Percentiles rank a stretch among this genome's conserved stretches.
These are phyloP conservation scores for Keithomyces neogunnii DNA, from an alignment of 2,329 filamentous ascomycete genomes.

Conservation along the genomic window DNA sequence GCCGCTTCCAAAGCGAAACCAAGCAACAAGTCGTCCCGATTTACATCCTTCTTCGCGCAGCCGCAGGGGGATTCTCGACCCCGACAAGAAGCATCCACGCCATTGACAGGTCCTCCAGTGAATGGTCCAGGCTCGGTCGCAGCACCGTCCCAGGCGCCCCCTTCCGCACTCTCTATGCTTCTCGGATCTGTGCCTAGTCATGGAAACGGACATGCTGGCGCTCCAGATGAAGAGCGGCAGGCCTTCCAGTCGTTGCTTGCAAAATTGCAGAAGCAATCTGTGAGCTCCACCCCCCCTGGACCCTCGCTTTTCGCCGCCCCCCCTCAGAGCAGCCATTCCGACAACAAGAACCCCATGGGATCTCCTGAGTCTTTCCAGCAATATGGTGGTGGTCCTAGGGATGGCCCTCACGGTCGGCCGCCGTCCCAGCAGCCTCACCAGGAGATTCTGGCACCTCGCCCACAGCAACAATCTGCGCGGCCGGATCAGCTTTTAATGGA, in stretches of 20 bases:
- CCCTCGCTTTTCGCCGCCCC: constrained; percentile 35
- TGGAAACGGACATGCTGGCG: not conserved
- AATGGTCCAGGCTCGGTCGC: constrained; percentile 6
- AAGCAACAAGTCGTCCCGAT: constrained; percentile 64
- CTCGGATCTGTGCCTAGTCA: not conserved
- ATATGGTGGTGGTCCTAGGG: constrained; percentile 35
- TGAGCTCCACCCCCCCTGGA: constrained; percentile 36
- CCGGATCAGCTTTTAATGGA: constrained; percentile 55
- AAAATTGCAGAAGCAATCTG: constrained; percentile 61
- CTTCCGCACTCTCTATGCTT: constrained; percentile 3
- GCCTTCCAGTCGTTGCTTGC: constrained; percentile 76
- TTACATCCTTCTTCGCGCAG: constrained; percentile 66
- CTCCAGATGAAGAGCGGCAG: constrained; percentile 65
- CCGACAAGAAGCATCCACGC: constrained; percentile 40
- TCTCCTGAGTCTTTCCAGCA: constrained; percentile 42
- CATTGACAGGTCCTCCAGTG: constrained; percentile 24
- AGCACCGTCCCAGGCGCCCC: constrained; percentile 5
- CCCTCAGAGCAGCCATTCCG: constrained; percentile 20
- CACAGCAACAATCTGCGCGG: constrained; percentile 41
- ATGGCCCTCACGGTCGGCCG: constrained; percentile 32
- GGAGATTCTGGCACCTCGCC: constrained; percentile 44
- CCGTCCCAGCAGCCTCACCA: constrained; percentile 32
- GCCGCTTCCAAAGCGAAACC: constrained; percentile 45
- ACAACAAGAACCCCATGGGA: constrained; percentile 29
- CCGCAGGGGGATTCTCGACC: constrained; percentile 42